phyloP scores from a whole-genome alignment of 2,329 filamentous ascomycete species.

The Fusarium coicis region DNA sequence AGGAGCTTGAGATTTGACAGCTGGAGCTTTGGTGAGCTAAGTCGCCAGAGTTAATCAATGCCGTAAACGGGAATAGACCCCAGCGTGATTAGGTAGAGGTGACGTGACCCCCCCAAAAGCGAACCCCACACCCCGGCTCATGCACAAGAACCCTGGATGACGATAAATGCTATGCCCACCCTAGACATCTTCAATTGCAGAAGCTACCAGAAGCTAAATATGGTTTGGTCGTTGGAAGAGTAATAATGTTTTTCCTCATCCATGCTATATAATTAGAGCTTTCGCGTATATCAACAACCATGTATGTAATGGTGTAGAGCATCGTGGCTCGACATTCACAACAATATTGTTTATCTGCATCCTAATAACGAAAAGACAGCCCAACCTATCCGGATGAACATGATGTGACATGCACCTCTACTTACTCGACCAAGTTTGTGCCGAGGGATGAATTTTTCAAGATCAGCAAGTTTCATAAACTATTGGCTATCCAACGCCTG shows the following conservation, averaged over 20 bases:
- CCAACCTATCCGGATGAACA: neutral
- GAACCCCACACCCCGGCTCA: slow-evolving; percentile 3
- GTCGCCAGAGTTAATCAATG: slow-evolving; percentile 30
- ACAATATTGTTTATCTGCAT: neutral
- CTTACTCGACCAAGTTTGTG: neutral
- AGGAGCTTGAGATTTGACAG: slow-evolving; percentile 3
- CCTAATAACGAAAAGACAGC: neutral
- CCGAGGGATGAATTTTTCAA: neutral
- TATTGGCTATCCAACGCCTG: slow-evolving; percentile 37
- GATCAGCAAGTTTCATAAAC: neutral
- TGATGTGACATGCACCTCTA: neutral
- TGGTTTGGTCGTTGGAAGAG: neutral
- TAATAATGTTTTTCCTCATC: neutral
- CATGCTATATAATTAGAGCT: too few relatives aligned
- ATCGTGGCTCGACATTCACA: neutral
- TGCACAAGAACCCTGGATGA: slow-evolving; percentile 12
- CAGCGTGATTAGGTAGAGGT: slow-evolving; percentile 23
- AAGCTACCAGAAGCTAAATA: neutral
- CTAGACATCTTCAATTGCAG: neutral
- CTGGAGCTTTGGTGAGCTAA: slow-evolving; percentile 9
- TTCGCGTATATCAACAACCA: neutral
- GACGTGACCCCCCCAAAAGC: slow-evolving; percentile 28
- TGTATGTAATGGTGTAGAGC: neutral
- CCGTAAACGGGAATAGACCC: slow-evolving; percentile 24
- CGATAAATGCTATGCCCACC: neutral